A percentile compares a stretch with the other conserved stretches of the same genome.
phyloP scores from a whole-genome alignment of 495 filamentous ascomycete species.

The Hypoxylon fuscum region DNA sequence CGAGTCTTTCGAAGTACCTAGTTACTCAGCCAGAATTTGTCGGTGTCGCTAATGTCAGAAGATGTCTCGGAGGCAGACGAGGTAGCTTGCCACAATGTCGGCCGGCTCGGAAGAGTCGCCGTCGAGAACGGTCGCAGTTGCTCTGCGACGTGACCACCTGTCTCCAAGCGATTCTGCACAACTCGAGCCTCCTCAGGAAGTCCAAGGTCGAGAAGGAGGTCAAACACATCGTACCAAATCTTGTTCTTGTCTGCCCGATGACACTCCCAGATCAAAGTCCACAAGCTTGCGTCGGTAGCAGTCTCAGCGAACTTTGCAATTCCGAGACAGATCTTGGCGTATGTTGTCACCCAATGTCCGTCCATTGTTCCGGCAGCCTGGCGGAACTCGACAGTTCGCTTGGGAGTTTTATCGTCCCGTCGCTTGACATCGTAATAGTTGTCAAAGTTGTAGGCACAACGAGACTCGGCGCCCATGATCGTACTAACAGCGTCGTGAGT shows the following conservation, averaged over 20 bases:
- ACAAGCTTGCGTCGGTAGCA: background rate
- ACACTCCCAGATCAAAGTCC: constrained; percentile 13
- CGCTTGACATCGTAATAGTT: too few species aligned
- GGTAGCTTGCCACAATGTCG: too few species aligned
- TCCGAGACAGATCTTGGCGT: constrained; percentile 7
- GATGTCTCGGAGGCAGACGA: too few species aligned
- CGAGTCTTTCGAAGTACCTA: too few species aligned
- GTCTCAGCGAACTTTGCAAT: constrained; percentile 10
- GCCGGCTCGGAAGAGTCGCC: too few species aligned
- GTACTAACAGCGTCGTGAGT: background rate
- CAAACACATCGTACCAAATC: constrained; percentile 5
- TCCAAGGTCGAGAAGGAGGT: constrained; percentile 10
- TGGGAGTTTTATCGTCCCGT: too few species aligned
- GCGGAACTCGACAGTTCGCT: too few species aligned
- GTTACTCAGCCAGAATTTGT: too few species aligned
- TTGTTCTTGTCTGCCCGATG: background rate
- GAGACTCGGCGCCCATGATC: background rate
- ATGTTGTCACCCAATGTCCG: constrained; percentile 11
- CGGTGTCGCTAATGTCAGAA: too few species aligned
- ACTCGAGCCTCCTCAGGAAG: constrained; percentile 7
- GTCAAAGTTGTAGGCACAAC: constrained; percentile 11
- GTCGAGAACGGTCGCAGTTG: background rate
- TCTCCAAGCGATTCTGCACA: background rate
- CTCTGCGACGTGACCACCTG: background rate
- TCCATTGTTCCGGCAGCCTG: constrained; percentile 9